A percentile compares a stretch with the other conserved stretches of the same genome.
phyloP scores from a whole-genome alignment of 1,139 yeast genomes.

The Fermentozyma sake region DNA sequence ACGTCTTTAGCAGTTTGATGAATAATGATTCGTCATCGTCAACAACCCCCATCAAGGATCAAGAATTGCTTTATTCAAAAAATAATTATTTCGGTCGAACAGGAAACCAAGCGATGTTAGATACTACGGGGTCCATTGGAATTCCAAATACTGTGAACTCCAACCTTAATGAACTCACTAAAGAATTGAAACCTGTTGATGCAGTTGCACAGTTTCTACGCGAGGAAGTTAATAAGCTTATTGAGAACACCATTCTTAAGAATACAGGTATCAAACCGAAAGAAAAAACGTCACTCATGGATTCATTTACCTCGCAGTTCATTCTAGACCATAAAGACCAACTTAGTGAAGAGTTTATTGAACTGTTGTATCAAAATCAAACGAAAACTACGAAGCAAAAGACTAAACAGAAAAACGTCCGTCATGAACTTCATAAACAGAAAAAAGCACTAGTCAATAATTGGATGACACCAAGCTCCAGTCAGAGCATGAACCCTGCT shows the following conservation, averaged over 20 bases:
- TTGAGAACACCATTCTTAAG: slow-evolving; percentile 14
- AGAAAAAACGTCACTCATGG: slow-evolving; percentile 19
- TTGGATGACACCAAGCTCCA: slow-evolving; percentile 16
- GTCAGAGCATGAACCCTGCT: too few species aligned
- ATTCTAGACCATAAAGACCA: slow-evolving; percentile 18
- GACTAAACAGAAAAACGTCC: slow-evolving; percentile 1
- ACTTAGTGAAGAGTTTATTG: slow-evolving; percentile 10
- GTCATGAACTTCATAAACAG: too few species aligned
- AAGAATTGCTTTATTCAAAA: too few species aligned
- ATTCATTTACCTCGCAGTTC: slow-evolving; percentile 22
- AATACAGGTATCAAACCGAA: slow-evolving; percentile 12
- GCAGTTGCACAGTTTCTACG: slow-evolving; percentile 13
- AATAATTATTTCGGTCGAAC: too few species aligned
- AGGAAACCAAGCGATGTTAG: too few species aligned
- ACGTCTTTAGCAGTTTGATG: slow-evolving; percentile 1
- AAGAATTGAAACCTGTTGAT: too few species aligned
- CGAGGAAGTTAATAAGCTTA: slow-evolving; percentile 15
- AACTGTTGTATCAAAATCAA: slow-evolving; percentile 7
- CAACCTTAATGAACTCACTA: too few species aligned
- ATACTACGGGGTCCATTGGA: too few species aligned
- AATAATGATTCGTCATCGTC: too few species aligned
- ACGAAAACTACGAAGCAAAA: slow-evolving; percentile 1
- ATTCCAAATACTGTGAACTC: too few species aligned
- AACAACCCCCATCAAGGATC: too few species aligned
- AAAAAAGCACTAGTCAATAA: slow-evolving; percentile 11